These are phyloP conservation scores for Aethionema arabicum DNA, from an alignment of 345 rosid species.

Conservation along the genomic window DNA sequence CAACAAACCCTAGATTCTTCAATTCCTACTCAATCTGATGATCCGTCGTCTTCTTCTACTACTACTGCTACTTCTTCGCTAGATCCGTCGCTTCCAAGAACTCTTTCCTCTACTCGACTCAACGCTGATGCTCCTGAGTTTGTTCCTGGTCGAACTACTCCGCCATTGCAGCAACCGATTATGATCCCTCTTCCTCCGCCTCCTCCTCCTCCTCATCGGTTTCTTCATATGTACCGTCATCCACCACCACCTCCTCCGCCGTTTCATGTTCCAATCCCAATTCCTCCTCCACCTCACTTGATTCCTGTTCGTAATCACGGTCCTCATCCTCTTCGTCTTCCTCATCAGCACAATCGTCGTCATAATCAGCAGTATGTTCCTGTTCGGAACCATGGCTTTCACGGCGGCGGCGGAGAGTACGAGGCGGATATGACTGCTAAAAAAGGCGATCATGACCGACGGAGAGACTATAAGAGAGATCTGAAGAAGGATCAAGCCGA, in stretches of 20 bases:
- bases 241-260: slow-evolving; percentile 31
- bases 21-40: slow-evolving; percentile 18
- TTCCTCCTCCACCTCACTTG: slow-evolving; percentile 46
- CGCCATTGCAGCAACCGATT: slow-evolving; percentile 35
- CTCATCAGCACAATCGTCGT: slow-evolving; percentile 44
- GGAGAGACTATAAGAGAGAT: slow-evolving; percentile 38
- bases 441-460: slow-evolving; percentile 34
- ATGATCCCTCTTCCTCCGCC: slow-evolving; percentile 47
- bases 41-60: slow-evolving; percentile 36
- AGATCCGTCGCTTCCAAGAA: slow-evolving; percentile 40
- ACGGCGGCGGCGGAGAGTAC: slow-evolving; percentile 41
- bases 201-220: slow-evolving; percentile 20
- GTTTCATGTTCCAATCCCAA: slow-evolving; percentile 53
- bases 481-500: slow-evolving; percentile 44
- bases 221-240: slow-evolving; percentile 47
- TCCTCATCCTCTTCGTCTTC: slow-evolving; percentile 34
- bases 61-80: slow-evolving; percentile 26
- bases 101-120: slow-evolving; percentile 47
- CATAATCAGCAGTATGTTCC: slow-evolving; percentile 50
- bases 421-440: slow-evolving; percentile 36
- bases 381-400: slow-evolving; percentile 50
- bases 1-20: slow-evolving; percentile 39
- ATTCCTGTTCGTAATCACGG: slow-evolving; percentile 46
- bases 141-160: slow-evolving; percentile 62
- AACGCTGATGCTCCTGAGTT: slow-evolving; percentile 95